Evolutionary conservation across 2,329 filamentous ascomycete genomes (phyloP), one percentile per base, ranked within the genome.

Genomic region (Monilinia vaccinii-corymbosi): DNA sequence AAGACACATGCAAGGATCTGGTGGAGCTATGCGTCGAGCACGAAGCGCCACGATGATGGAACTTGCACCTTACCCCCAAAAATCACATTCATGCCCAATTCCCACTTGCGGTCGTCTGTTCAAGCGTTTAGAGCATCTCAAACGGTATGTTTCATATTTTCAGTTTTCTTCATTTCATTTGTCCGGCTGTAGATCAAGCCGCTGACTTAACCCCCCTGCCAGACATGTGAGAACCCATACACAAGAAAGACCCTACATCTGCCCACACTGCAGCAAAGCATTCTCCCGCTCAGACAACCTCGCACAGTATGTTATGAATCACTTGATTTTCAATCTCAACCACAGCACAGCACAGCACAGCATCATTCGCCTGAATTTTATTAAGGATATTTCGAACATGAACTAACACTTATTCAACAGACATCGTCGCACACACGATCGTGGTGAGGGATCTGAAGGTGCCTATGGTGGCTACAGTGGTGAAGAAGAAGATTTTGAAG

Each of bases 211-310:
- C 40, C 72, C 71, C 70, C 51, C 73, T 62, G 75, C 75, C 73
- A 96, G 92, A 82, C 94, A 99, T 79, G 94, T 99, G 75, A 89
- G 94, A 78, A 99, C 94, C 71, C 94, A 99, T 81, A 99, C 94
- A 60, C 94, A 99, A 81, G 94, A 99, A 81, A 90, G 93, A 78
- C 94, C 94, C 69, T 99, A 99, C 77, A 87, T 95, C 73, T 99
- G 94, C 83, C 89, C 89, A 69, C 87, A 96, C 75, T 99, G 94
- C 84, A 96, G 89, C 82, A 97, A 97, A 81, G 93, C 93, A 67
- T 99, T 99, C 76, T 97, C 94, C 62, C 83, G 94, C 77, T 97
- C 93, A 71, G 94, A 99, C 79, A 99, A 99, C 75, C 88, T 99
- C 76, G 94, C 94, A 75, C 94, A 99, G 89, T 96, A 91, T 77